Evolutionary conservation across 306 rosid genomes (phyloP).

Genomic region (Oemleria cerasiformis): DNA sequence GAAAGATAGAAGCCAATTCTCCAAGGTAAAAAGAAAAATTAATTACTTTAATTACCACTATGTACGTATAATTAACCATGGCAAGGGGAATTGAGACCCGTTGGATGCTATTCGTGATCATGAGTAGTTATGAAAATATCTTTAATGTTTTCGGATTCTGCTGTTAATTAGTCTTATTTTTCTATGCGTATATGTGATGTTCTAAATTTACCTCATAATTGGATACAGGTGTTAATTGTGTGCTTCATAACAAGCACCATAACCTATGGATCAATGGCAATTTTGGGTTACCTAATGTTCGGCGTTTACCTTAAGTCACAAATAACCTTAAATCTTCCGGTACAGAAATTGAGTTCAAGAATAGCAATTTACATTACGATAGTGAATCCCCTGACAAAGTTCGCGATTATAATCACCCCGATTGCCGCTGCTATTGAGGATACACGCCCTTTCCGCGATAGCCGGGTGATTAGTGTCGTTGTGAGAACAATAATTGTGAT

Average conservation of each 20-base stretch:
- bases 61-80: too few relatives aligned
- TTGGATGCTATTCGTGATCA: too few relatives aligned
- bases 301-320: constrained; percentile 51
- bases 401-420: constrained; percentile 53
- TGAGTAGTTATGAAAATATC: too few relatives aligned
- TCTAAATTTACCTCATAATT: neutral
- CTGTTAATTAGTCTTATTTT: too few relatives aligned
- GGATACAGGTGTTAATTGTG: constrained; percentile 50
- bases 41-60: too few relatives aligned
- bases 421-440: constrained; percentile 58
- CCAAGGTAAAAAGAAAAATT: constrained; percentile 37
- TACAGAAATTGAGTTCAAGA: constrained; percentile 35
- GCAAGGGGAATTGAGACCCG: too few relatives aligned
- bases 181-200: neutral
- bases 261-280: constrained; percentile 50
- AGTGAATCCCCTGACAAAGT: constrained; percentile 66
- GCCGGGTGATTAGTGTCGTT: constrained; percentile 25
- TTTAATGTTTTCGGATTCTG: neutral
- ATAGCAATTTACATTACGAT: constrained; percentile 61
- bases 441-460: constrained; percentile 14
- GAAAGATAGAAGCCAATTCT: constrained; percentile 50
- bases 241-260: constrained; percentile 51
- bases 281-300: constrained; percentile 61
- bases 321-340: constrained; percentile 63
- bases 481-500: constrained; percentile 49